These are phyloP conservation scores for Sclerotinia nivalis DNA, from an alignment of 2,329 filamentous ascomycete species.

Conservation along the genomic window DNA sequence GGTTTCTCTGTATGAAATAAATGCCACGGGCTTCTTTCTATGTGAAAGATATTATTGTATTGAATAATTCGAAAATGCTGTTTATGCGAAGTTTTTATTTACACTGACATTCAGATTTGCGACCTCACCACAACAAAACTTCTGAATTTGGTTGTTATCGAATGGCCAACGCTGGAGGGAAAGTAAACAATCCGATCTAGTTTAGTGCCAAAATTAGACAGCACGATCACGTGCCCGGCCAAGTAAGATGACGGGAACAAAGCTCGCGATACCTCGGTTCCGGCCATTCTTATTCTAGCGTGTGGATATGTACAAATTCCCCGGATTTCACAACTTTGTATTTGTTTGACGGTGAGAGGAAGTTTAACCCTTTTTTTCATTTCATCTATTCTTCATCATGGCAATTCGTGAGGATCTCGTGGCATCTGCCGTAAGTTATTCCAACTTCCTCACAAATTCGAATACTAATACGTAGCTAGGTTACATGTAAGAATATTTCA, in stretches of 20 bases:
- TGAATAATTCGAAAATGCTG: neutral
- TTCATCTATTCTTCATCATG: conserved; percentile 48
- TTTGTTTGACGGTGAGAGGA: conserved; percentile 13
- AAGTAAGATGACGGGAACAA: neutral
- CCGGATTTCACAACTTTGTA: conserved; percentile 11
- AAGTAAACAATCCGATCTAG: conserved; percentile 24
- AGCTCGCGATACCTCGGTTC: conserved; percentile 28
- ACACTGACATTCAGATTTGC: conserved; percentile 5
- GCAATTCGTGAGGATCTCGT: conserved; percentile 94
- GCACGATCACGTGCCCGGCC: neutral
- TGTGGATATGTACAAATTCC: conserved; percentile 14
- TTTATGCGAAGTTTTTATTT: conserved; percentile 9
- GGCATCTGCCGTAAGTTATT: conserved; percentile 69
- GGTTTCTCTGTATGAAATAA: neutral
- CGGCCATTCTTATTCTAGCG: conserved; percentile 27
- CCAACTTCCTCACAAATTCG: conserved; percentile 21
- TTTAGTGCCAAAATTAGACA: conserved; percentile 8
- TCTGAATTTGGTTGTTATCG: conserved; percentile 5
- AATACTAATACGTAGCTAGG: conserved; percentile 37
- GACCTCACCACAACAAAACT: conserved; percentile 19
- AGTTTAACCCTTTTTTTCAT: neutral
- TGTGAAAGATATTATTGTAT: conserved; percentile 7
- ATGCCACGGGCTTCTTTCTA: conserved; percentile 12
- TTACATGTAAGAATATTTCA: conserved; percentile 40
- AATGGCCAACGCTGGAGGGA: conserved; percentile 9